These are phyloP conservation scores for Xenoacremonium recifei DNA, from an alignment of 2,329 filamentous ascomycete genomes.

Conservation along the genomic window DNA sequence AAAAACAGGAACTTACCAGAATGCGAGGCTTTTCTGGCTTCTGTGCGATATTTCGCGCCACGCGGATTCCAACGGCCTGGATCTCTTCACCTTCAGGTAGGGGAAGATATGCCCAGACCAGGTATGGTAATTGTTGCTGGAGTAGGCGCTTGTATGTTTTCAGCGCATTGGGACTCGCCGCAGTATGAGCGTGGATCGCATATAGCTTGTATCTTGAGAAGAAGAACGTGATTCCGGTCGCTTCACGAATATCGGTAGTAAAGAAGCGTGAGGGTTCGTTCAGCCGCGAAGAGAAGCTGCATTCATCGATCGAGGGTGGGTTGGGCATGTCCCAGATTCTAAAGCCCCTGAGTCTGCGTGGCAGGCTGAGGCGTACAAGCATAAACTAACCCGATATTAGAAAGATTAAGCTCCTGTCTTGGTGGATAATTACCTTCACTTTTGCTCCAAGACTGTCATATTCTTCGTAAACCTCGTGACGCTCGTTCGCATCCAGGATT, in stretches of 20 bases:
- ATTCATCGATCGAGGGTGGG: slow-evolving; percentile 4
- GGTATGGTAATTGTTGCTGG: background rate
- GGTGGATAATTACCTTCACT: too few species aligned
- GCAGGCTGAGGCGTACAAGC: background rate
- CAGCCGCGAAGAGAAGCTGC: background rate
- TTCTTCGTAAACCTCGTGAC: too few species aligned
- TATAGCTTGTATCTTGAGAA: background rate
- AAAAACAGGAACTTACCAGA: background rate
- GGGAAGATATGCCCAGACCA: slow-evolving; percentile 4
- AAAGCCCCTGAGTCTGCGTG: background rate
- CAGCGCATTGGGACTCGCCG: background rate
- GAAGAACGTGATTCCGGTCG: background rate
- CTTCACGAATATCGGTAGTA: background rate
- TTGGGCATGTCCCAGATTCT: slow-evolving; percentile 7
- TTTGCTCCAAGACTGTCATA: too few species aligned
- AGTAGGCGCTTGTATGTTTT: background rate
- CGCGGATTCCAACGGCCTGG: background rate
- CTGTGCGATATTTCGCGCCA: background rate
- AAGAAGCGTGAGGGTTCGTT: background rate
- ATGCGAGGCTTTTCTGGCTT: background rate
- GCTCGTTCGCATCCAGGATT: background rate
- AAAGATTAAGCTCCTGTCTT: too few species aligned
- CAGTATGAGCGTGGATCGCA: slow-evolving; percentile 3
- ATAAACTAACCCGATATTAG: background rate
- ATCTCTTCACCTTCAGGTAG: slow-evolving; percentile 4